A percentile compares a stretch with the other conserved stretches of the same genome.
phyloP scores from a whole-genome alignment of 2,329 filamentous ascomycete species.

The Periconia macrospinosa region DNA sequence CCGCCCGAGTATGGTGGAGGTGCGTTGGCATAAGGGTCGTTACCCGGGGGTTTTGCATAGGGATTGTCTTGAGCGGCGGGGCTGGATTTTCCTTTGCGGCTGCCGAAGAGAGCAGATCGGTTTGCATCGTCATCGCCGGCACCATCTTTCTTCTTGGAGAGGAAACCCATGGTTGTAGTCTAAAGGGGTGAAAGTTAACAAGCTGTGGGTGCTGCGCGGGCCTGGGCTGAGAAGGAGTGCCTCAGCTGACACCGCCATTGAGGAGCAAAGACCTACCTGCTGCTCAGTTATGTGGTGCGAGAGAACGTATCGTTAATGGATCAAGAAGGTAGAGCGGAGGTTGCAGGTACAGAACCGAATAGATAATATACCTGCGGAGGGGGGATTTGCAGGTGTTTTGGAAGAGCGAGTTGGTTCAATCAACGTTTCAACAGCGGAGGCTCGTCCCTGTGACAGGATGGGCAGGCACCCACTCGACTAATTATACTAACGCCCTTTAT shows the following conservation, averaged over 20 bases:
- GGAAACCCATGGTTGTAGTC: slow-evolving; percentile 47
- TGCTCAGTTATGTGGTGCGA: background rate
- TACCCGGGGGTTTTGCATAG: slow-evolving; percentile 51
- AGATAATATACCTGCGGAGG: background rate
- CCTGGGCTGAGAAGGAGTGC: too few species aligned
- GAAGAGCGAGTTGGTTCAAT: background rate
- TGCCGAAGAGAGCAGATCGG: slow-evolving; percentile 62
- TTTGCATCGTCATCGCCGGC: slow-evolving; percentile 56
- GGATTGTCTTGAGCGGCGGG: slow-evolving; percentile 54
- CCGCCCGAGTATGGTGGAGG: slow-evolving; percentile 44
- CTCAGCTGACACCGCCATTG: background rate
- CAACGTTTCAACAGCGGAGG: background rate
- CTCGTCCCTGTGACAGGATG: background rate
- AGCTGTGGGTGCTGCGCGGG: too few species aligned
- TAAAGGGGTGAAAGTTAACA: background rate
- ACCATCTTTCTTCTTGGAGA: slow-evolving; percentile 58
- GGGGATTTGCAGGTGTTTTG: background rate
- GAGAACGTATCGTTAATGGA: background rate
- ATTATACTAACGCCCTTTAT: too few species aligned
- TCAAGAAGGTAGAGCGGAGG: too few species aligned
- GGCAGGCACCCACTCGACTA: too few species aligned
- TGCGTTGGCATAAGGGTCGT: slow-evolving; percentile 56
- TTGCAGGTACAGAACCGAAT: background rate
- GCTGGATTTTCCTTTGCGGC: slow-evolving; percentile 55
- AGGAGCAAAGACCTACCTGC: too few species aligned